Evolutionary conservation across 108 stramenopile genomes (phyloP).

Genomic region (Schizochytrium sp.): DNA sequence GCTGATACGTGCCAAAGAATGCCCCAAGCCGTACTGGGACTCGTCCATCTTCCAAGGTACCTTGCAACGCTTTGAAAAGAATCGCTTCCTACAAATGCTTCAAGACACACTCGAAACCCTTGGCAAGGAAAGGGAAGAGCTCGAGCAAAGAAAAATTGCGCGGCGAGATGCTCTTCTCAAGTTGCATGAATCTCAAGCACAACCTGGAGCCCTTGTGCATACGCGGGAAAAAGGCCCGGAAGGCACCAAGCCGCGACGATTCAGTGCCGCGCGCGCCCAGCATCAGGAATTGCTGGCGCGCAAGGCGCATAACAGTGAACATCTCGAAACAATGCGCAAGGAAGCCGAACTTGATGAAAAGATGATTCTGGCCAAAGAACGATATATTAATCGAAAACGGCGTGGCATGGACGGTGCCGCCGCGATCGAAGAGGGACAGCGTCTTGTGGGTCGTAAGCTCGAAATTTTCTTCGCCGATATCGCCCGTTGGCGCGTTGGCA

Average conservation of each 20-base stretch:
- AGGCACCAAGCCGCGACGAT: background rate
- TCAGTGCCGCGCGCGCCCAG: background rate
- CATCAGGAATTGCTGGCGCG: background rate
- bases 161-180: background rate
- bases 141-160: background rate
- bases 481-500: background rate
- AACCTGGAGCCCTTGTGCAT: too few species aligned
- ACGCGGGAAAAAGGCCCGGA: too few species aligned
- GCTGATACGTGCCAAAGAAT: background rate
- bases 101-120: background rate
- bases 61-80: background rate
- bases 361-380: slow-evolving; percentile 4
- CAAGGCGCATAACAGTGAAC: background rate
- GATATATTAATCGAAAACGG: background rate
- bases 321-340: background rate
- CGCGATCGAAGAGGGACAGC: background rate
- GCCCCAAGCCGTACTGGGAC: background rate
- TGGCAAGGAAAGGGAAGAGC: background rate
- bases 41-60: background rate
- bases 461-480: background rate
- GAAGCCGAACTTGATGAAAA: background rate
- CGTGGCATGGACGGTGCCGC: background rate
- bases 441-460: background rate
- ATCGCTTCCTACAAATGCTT: background rate
- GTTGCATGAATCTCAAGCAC: background rate